Conservation (phyloP, 805 yeast genomes). For the Saturnispora serradocipensis region DNA sequence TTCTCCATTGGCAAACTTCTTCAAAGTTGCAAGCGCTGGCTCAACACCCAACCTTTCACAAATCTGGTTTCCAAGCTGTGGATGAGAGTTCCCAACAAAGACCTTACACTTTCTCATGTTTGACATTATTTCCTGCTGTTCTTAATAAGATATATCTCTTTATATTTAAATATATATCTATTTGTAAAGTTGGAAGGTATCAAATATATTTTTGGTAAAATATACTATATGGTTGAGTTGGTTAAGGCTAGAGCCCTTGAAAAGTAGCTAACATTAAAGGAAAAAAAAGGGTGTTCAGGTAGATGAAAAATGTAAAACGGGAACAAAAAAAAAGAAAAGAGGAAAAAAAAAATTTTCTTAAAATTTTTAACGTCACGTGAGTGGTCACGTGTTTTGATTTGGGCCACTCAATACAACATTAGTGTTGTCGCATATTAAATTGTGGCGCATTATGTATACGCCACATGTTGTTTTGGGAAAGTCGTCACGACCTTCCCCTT, state of each 20-base stretch:
- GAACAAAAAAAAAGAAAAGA: background rate
- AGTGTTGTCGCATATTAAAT: background rate
- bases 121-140: background rate
- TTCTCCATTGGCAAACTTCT: slow-evolving; percentile 95
- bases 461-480: background rate
- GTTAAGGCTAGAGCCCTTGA: slow-evolving; percentile 2
- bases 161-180: background rate
- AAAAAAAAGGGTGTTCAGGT: background rate
- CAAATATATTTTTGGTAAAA: background rate
- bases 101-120: slow-evolving; percentile 93
- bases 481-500: background rate
- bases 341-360: background rate
- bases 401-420: background rate
- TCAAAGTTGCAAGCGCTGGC: slow-evolving; percentile 85
- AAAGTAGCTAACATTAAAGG: slow-evolving; percentile 1
- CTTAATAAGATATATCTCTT: background rate
- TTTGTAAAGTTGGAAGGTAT: background rate
- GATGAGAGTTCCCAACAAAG: slow-evolving; percentile 94
- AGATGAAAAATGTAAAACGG: background rate
- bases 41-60: slow-evolving; percentile 88
- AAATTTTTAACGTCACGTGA: background rate
- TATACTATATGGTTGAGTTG: background rate
- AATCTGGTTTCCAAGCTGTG: slow-evolving; percentile 82
- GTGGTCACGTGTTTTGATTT: background rate
- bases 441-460: background rate